A percentile compares a stretch with the other conserved stretches of the same genome.
Evolutionary conservation across 305 asterid genomes (phyloP).

Genomic region (Fraxinus sp.): DNA sequence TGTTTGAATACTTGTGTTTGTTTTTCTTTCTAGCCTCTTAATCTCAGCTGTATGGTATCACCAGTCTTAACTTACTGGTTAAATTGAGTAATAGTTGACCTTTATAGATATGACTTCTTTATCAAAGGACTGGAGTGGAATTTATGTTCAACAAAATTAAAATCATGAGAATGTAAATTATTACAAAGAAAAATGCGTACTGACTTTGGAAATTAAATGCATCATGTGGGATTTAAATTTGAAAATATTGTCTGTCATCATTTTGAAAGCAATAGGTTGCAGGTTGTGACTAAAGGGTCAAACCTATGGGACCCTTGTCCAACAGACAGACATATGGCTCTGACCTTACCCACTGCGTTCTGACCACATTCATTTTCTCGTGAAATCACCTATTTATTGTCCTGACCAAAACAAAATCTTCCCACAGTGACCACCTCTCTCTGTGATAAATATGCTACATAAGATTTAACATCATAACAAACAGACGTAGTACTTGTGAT

Average conservation of each 20-base stretch:
- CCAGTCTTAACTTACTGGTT: background rate
- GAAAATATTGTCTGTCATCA: background rate
- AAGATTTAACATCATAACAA: background rate
- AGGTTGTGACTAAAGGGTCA: constrained; percentile 24
- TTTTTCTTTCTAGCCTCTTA: background rate
- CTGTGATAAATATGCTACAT: background rate
- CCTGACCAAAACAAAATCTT: constrained; percentile 2
- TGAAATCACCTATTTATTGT: background rate
- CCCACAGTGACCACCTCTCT: background rate
- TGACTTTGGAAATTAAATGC: background rate
- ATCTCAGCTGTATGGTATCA: background rate
- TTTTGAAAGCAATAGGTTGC: constrained; percentile 23
- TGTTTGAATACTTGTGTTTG: background rate
- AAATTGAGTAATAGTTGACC: background rate
- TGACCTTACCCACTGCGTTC: background rate
- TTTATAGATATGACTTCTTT: background rate
- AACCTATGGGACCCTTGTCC: constrained; percentile 23
- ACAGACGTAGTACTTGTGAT: background rate
- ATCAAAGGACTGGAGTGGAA: background rate
- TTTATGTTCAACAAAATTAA: background rate
- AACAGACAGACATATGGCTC: background rate
- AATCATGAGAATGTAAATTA: background rate
- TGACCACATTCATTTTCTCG: background rate
- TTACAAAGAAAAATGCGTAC: background rate
- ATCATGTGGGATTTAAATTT: background rate